These are phyloP conservation scores for Diaporthe amygdali DNA, from an alignment of 2,329 filamentous ascomycete genomes.

Conservation along the genomic window DNA sequence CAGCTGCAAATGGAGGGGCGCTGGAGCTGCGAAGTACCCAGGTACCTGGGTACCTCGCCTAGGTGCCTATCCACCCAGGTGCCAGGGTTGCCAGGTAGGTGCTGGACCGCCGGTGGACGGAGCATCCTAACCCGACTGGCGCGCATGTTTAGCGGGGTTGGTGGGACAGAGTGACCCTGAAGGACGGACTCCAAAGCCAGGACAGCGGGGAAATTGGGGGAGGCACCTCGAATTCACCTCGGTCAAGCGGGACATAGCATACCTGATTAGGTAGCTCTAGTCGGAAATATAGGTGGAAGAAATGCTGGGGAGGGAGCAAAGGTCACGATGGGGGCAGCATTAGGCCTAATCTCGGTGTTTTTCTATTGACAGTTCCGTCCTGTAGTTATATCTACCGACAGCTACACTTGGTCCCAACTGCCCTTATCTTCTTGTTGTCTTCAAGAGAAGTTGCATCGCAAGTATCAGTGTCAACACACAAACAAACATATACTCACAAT, in stretches of 20 bases:
- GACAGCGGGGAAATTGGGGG: slow-evolving; percentile 18
- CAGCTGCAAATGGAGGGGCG: slow-evolving; percentile 2
- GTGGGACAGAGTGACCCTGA: slow-evolving; percentile 6
- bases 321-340: slow-evolving; percentile 17
- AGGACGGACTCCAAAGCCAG: background rate
- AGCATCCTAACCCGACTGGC: slow-evolving; percentile 25
- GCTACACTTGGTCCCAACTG: background rate
- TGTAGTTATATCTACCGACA: background rate
- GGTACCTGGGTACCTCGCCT: background rate
- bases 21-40: background rate
- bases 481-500: background rate
- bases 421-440: background rate
- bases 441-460: background rate
- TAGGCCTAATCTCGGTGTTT: background rate
- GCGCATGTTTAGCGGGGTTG: slow-evolving; percentile 20
- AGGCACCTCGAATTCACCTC: background rate
- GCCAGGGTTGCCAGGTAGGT: background rate
- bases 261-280: background rate
- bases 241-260: slow-evolving; percentile 13
- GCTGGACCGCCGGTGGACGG: slow-evolving; percentile 7
- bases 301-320: background rate
- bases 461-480: background rate
- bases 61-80: background rate
- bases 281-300: slow-evolving; percentile 5
- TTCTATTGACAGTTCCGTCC: background rate